These are phyloP conservation scores for Inga laurina DNA, from an alignment of 306 rosid species.

Conservation along the genomic window DNA sequence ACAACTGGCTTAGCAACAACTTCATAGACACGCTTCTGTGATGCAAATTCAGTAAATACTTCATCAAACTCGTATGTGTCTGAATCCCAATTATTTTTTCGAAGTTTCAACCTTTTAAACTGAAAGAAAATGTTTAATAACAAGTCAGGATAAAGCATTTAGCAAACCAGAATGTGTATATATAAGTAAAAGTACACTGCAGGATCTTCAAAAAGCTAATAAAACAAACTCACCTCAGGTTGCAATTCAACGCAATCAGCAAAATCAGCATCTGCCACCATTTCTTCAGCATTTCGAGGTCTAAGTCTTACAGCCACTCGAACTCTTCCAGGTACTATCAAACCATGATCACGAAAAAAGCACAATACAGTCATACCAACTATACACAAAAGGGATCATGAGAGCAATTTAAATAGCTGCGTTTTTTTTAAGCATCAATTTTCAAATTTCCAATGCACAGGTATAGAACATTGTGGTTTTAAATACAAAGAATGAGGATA, in stretches of 20 bases:
- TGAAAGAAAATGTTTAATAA: constrained; percentile 38
- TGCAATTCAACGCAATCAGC: constrained; percentile 93
- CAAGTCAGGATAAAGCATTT: constrained; percentile 5
- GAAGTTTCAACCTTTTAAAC: constrained; percentile 92
- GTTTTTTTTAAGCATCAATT: constrained; percentile 25
- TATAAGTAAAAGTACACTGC: constrained; percentile 5
- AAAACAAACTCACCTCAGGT: constrained; percentile 67
- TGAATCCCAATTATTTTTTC: constrained; percentile 93
- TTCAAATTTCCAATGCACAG: constrained; percentile 10
- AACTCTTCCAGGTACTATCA: constrained; percentile 86
- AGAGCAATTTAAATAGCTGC: neutral
- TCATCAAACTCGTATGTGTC: constrained; percentile 94
- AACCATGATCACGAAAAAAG: constrained; percentile 13
- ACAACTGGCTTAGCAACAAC: constrained; percentile 99
- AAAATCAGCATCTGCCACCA: constrained; percentile 85
- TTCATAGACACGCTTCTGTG: constrained; percentile 97
- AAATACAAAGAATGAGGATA: neutral
- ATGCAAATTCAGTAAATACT: constrained; percentile 85
- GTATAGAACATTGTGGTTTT: neutral
- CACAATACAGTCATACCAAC: constrained; percentile 21
- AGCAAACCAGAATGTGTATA: constrained; percentile 15
- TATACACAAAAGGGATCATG: neutral
- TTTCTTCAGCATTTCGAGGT: constrained; percentile 85
- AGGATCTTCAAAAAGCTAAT: constrained; percentile 10
- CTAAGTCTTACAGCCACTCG: constrained; percentile 94